Conservation (phyloP, 2,329 filamentous ascomycete genomes). For the Cordyceps farinosa region DNA sequence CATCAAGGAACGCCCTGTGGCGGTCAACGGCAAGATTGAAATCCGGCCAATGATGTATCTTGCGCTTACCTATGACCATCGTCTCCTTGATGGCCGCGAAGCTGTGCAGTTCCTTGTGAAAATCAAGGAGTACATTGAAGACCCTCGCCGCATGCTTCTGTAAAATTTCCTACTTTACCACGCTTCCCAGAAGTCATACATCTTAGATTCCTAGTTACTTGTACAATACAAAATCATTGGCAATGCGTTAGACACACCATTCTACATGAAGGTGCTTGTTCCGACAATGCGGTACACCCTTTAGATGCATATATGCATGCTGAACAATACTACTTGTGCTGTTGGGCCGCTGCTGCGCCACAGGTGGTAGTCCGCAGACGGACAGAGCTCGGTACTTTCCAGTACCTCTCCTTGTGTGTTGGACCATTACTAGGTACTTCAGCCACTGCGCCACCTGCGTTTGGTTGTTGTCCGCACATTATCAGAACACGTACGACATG, state of each 20-base stretch:
- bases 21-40: constrained; percentile 88
- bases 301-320: background rate
- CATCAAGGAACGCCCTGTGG: constrained; percentile 91
- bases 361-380: background rate
- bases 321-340: too few relatives aligned
- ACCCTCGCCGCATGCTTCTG: constrained; percentile 86
- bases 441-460: too few relatives aligned
- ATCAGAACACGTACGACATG: too few relatives aligned
- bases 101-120: constrained; percentile 95
- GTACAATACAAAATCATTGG: constrained; percentile 10
- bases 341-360: background rate
- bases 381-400: background rate
- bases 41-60: constrained; percentile 99
- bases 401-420: too few relatives aligned
- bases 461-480: too few relatives aligned
- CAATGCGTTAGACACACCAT: background rate
- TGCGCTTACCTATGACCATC: constrained; percentile 95
- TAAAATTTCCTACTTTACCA: constrained; percentile 27
- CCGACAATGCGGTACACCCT: background rate
- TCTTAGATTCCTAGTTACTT: constrained; percentile 9
- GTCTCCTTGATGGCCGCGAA: constrained; percentile 89
- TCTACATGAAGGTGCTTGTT: background rate
- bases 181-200: constrained; percentile 13
- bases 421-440: too few relatives aligned
- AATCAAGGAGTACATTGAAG: constrained; percentile 97